These are phyloP conservation scores for Paraphoma chrysanthemicola DNA, from an alignment of 2,329 filamentous ascomycete species.

Conservation along the genomic window DNA sequence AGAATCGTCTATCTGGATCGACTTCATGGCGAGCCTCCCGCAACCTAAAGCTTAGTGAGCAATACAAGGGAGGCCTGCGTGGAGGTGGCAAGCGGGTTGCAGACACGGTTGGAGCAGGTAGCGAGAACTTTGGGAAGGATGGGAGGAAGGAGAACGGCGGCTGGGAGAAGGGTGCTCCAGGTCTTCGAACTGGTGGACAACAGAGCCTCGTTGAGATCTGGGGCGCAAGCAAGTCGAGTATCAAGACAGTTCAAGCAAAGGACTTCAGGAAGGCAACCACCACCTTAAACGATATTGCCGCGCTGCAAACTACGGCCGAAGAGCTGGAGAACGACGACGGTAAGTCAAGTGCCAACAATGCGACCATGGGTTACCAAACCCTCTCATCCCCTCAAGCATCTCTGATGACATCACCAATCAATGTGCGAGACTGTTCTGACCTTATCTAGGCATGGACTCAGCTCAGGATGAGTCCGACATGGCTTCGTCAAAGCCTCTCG, in stretches of 20 bases:
- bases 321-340: neutral
- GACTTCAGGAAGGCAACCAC: neutral
- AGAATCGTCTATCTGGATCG: slow-evolving; percentile 67
- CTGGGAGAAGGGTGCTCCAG: slow-evolving; percentile 57
- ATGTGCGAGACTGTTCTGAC: neutral
- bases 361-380: neutral
- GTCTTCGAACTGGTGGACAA: slow-evolving; percentile 57
- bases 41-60: slow-evolving; percentile 71
- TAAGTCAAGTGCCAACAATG: neutral
- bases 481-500: slow-evolving; percentile 4
- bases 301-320: neutral
- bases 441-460: neutral
- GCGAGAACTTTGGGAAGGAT: slow-evolving; percentile 61
- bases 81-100: slow-evolving; percentile 66
- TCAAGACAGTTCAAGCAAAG: slow-evolving; percentile 11
- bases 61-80: slow-evolving; percentile 67
- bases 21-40: slow-evolving; percentile 76
- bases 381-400: neutral
- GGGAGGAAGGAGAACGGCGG: slow-evolving; percentile 60
- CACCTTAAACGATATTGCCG: neutral
- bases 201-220: slow-evolving; percentile 38
- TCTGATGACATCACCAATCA: neutral
- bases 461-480: neutral
- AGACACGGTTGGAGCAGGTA: slow-evolving; percentile 71
- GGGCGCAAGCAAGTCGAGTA: slow-evolving; percentile 27